Evolutionary conservation across 2,329 filamentous ascomycete species (phyloP).

Genomic region (Colletotrichum eleusines): DNA sequence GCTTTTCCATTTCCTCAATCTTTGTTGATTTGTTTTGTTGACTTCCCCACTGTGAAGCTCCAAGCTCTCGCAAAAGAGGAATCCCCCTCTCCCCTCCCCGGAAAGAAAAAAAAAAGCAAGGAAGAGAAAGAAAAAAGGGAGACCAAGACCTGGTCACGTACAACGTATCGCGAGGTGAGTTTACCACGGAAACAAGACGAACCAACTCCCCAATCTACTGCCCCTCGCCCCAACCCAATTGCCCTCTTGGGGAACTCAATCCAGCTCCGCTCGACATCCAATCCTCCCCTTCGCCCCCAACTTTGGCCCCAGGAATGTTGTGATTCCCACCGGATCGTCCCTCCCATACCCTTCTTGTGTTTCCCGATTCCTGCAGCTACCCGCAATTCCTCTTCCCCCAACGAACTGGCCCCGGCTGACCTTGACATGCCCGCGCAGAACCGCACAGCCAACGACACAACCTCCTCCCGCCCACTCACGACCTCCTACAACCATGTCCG

Average conservation of each 20-base stretch:
- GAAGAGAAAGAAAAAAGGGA: slow-evolving; percentile 18
- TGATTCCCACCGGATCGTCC: slow-evolving; percentile 12
- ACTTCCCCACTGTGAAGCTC: slow-evolving; percentile 14
- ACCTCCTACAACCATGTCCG: slow-evolving; percentile 56
- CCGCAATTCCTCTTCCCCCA: slow-evolving; percentile 4
- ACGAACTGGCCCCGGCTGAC: slow-evolving; percentile 23
- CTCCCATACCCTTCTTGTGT: slow-evolving; percentile 1
- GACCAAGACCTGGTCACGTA: slow-evolving; percentile 8
- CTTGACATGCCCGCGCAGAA: slow-evolving; percentile 25
- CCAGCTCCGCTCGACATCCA: slow-evolving; percentile 11
- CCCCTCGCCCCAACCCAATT: slow-evolving; percentile 25
- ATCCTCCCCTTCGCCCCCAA: no score
- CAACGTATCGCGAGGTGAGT: slow-evolving; percentile 37
- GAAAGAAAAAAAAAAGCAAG: slow-evolving; percentile 1
- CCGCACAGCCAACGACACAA: slow-evolving; percentile 6
- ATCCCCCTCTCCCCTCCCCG: not conserved
- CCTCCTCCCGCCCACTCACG: slow-evolving; percentile 20
- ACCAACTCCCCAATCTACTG: not conserved
- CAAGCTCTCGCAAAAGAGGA: slow-evolving; percentile 24
- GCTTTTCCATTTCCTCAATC: not conserved
- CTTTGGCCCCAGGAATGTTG: slow-evolving; percentile 11
- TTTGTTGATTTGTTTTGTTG: slow-evolving; percentile 7
- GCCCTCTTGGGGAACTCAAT: slow-evolving; percentile 12
- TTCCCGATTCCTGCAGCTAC: slow-evolving; percentile 31
- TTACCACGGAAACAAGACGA: not conserved